A percentile compares a stretch with the other conserved stretches of the same genome.
Evolutionary conservation across 2,329 filamentous ascomycete species (phyloP).

Genomic region (Fusarium nanum): DNA sequence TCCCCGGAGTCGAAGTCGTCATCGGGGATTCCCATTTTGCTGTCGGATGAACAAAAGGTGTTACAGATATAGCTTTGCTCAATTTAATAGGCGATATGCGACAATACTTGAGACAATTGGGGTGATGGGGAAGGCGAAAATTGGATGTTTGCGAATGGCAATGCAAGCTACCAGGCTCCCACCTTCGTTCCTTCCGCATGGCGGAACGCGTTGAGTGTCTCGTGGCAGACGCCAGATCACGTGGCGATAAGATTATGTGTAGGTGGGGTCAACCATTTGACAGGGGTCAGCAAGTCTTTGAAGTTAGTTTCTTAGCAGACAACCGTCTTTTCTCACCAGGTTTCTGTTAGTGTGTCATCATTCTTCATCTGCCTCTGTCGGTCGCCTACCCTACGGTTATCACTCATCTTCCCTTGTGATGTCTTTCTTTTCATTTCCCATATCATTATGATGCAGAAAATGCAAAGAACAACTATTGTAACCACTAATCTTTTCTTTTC

Average conservation of each 20-base stretch:
- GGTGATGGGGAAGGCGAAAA: neutral
- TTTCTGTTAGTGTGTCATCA: neutral
- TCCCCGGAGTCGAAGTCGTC: conserved; percentile 47
- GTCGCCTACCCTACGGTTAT: neutral
- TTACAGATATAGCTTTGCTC: fast-evolving
- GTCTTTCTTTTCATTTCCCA: neutral
- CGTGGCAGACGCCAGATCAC: conserved; percentile 13
- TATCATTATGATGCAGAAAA: fast-evolving
- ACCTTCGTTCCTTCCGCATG: neutral
- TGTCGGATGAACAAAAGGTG: neutral
- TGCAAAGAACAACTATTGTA: fast-evolving
- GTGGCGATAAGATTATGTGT: neutral
- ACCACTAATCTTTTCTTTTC: fast-evolving
- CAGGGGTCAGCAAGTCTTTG: no score
- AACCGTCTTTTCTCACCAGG: fast-evolving
- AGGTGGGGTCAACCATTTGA: no score
- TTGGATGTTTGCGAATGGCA: neutral
- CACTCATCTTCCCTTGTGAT: neutral
- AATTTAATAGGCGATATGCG: neutral
- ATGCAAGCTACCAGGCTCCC: neutral
- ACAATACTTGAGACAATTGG: neutral
- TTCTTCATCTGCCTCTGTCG: fast-evolving
- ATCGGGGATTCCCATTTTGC: conserved; percentile 19
- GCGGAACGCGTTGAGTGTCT: neutral
- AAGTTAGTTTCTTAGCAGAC: no score